Base-by-base conservation (phyloP, 2,329 filamentous ascomycete species). In the Nothopassalora personata region DNA sequence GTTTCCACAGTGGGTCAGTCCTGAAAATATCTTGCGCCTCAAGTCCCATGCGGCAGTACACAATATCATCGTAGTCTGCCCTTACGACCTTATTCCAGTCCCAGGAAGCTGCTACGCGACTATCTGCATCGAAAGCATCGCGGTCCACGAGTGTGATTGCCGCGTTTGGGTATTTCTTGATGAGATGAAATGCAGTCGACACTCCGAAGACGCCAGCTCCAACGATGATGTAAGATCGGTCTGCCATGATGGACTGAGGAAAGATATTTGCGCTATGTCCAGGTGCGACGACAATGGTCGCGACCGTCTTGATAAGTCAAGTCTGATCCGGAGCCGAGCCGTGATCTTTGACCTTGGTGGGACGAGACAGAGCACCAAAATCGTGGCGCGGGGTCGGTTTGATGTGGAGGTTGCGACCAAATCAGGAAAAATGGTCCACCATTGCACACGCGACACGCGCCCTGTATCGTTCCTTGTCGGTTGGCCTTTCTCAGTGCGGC, bases 11-110 rank as follows among this genome's bases (percentile, higher is more conserved):
- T 0, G 83, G 81, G 55, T 85, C 81, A 0, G 72, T 74, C 56
- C 79, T 78, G 78, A 86, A 90, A 0, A 83, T 73, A 54, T 85
- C 81, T 66, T 86, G 83, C 0, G 87, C 83, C 72, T 89, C 85
- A 30, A 88, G 78, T 0, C 82, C 87, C 19, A 90, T 77, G 53
- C 80, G 72, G 71, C 82, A 85, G 75, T 90, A 89, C 15, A 84
- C 72, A 1, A 82, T 74, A 65, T 87, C 83, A 57, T 82, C 78
- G 73, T 89, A 89, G 71, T 89, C 86, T 51, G 86, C 84, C 58
- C 86, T 84, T 15, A 89, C 80, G 30, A 88, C 85, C 72, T 89
- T 89, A 76, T 88, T 89, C 81, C 86, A 85, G 74, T 90, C 87
- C 77, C 84, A 87, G 0, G 87, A 89, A 0, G 87, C 87, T 33